A percentile compares a stretch with the other conserved stretches of the same genome.
These are phyloP conservation scores for Penicillium sp. DNA, from an alignment of 2,329 filamentous ascomycete genomes.

Conservation along the genomic window DNA sequence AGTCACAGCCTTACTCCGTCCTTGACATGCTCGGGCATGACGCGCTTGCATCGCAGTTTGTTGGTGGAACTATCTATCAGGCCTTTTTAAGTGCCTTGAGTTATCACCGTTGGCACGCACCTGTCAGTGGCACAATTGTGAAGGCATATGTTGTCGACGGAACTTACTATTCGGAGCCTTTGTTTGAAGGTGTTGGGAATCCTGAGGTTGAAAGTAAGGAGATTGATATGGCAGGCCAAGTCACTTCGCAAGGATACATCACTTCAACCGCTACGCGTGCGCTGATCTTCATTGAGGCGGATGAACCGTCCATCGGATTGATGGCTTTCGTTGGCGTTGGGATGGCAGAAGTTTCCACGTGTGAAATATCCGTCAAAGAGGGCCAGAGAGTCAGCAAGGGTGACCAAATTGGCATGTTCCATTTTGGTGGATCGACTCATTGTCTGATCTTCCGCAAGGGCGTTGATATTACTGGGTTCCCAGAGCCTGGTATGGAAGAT, in stretches of 20 bases:
- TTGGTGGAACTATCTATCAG: slow-evolving; percentile 68
- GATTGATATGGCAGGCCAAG: slow-evolving; percentile 30
- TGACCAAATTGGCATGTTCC: slow-evolving; percentile 75
- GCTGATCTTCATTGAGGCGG: slow-evolving; percentile 70
- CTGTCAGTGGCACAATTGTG: slow-evolving; percentile 63
- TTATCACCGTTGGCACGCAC: slow-evolving; percentile 73
- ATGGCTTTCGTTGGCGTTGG: slow-evolving; percentile 71
- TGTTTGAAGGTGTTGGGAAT: slow-evolving; percentile 50
- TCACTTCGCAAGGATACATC: slow-evolving; percentile 64
- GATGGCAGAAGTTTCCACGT: slow-evolving; percentile 76
- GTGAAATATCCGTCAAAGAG: slow-evolving; percentile 68
- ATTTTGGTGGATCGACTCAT: slow-evolving; percentile 73
- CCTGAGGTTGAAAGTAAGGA: slow-evolving; percentile 26
- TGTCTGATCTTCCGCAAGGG: slow-evolving; percentile 62
- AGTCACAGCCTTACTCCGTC: slow-evolving; percentile 68
- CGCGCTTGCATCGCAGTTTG: slow-evolving; percentile 53
- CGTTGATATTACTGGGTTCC: slow-evolving; percentile 31
- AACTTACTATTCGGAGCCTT: slow-evolving; percentile 67
- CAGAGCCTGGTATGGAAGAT: slow-evolving; percentile 22
- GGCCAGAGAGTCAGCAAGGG: slow-evolving; percentile 69
- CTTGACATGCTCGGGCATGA: slow-evolving; percentile 64
- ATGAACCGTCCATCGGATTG: slow-evolving; percentile 65
- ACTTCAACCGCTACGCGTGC: slow-evolving; percentile 68
- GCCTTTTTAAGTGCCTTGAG: slow-evolving; percentile 67
- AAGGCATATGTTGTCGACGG: slow-evolving; percentile 62